These are phyloP conservation scores for Lasiodiplodia gonubiensis DNA, from an alignment of 2,329 filamentous ascomycete species.

Conservation along the genomic window DNA sequence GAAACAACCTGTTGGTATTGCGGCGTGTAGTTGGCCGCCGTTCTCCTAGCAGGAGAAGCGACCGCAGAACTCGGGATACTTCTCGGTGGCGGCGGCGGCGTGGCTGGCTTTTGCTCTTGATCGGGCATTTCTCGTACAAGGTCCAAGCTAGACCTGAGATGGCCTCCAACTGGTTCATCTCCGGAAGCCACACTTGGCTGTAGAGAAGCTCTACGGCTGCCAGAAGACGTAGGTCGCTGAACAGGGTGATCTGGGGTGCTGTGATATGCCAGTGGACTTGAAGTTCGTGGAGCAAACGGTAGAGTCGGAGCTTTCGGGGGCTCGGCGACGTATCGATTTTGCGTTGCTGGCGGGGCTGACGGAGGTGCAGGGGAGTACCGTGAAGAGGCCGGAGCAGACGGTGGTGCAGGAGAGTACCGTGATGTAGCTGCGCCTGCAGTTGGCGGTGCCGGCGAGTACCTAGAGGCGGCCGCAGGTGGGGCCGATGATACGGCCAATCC, in stretches of 20 bases:
- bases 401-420: slow-evolving; percentile 50
- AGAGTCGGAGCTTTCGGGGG: slow-evolving; percentile 49
- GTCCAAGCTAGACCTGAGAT: slow-evolving; percentile 19
- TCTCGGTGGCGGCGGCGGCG: slow-evolving; percentile 41
- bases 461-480: slow-evolving; percentile 39
- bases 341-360: slow-evolving; percentile 43
- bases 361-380: slow-evolving; percentile 67
- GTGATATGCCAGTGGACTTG: slow-evolving; percentile 66
- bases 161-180: slow-evolving; percentile 12
- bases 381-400: slow-evolving; percentile 40
- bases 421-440: slow-evolving; percentile 42
- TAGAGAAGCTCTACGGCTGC: slow-evolving; percentile 21
- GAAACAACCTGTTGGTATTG: slow-evolving; percentile 53
- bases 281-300: slow-evolving; percentile 67
- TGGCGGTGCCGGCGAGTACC: slow-evolving; percentile 49
- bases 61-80: slow-evolving; percentile 43
- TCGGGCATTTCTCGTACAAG: slow-evolving; percentile 39
- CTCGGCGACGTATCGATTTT: slow-evolving; percentile 48
- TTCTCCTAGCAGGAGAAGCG: slow-evolving; percentile 48
- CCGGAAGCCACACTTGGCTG: slow-evolving; percentile 17
- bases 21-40: slow-evolving; percentile 32
- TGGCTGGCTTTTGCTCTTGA: slow-evolving; percentile 33
- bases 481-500: slow-evolving; percentile 21
- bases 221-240: slow-evolving; percentile 28
- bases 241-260: slow-evolving; percentile 40